phyloP scores from a whole-genome alignment of 495 filamentous ascomycete genomes.

The Xylaria grammica region DNA sequence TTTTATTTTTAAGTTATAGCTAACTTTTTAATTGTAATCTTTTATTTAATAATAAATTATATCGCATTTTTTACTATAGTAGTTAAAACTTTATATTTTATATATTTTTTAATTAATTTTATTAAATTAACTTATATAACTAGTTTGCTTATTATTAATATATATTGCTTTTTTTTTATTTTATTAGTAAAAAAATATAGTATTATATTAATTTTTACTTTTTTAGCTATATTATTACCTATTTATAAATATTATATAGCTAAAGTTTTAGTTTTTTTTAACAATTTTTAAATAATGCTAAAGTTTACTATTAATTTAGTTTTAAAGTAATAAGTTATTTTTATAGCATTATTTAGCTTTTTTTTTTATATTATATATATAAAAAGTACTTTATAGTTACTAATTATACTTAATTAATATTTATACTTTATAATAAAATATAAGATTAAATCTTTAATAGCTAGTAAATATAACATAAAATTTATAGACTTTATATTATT shows the following conservation, averaged over 20 bases:
- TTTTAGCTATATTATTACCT: no score
- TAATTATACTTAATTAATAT: background rate
- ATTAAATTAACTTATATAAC: no score
- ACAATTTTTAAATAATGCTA: background rate
- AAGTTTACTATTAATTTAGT: background rate
- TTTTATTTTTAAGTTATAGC: background rate
- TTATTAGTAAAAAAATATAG: background rate
- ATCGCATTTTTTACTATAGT: background rate
- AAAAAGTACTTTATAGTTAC: no score
- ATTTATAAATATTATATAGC: no score
- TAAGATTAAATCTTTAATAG: background rate
- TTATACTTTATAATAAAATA: background rate
- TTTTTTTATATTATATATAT: background rate
- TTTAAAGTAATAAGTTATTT: conserved; percentile 2
- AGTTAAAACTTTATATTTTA: background rate
- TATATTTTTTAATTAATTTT: background rate
- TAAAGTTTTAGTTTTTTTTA: background rate
- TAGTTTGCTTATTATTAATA: no score
- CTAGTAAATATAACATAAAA: background rate
- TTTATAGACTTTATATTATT: background rate
- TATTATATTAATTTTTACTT: background rate
- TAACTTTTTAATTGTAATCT: conserved; percentile 1
- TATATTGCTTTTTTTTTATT: no score
- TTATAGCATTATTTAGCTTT: background rate
- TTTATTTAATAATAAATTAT: background rate